phyloP scores from a whole-genome alignment of 2,329 filamentous ascomycete species.

The Stagonosporopsis tanaceti region DNA sequence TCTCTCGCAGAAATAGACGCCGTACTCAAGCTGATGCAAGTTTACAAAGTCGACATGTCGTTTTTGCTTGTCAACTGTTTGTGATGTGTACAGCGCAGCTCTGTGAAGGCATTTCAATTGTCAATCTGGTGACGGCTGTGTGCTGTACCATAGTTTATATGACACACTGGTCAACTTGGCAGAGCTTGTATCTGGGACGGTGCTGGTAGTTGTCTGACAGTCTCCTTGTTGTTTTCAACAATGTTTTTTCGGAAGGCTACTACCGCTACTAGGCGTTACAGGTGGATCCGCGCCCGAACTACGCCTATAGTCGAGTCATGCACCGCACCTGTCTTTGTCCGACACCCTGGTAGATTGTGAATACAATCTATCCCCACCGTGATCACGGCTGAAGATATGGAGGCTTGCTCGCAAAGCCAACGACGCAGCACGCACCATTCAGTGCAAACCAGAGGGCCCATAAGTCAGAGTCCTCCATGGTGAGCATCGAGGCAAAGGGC shows the following conservation, averaged over 20 bases:
- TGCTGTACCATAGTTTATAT: background rate
- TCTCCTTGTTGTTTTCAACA: background rate
- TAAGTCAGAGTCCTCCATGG: too few relatives aligned
- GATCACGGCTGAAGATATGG: background rate
- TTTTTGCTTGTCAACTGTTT: background rate
- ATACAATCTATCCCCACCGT: background rate
- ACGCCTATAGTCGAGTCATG: slow-evolving; percentile 13
- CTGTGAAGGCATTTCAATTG: background rate
- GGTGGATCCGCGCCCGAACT: slow-evolving; percentile 1
- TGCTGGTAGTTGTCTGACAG: background rate
- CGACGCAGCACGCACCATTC: too few relatives aligned
- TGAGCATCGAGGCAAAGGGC: background rate
- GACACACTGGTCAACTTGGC: slow-evolving; percentile 3
- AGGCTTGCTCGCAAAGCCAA: background rate
- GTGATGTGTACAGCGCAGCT: background rate
- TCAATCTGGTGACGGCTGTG: background rate
- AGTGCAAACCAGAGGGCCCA: too few relatives aligned
- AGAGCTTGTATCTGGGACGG: background rate
- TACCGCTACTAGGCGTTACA: slow-evolving; percentile 1
- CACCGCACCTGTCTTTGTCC: background rate
- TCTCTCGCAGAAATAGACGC: background rate
- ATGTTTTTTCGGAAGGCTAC: background rate
- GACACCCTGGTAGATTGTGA: background rate
- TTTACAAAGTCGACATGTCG: background rate
- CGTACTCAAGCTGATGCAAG: background rate